Conservation (phyloP, 257 asterid genomes). For the Jaltomata sinuosa region DNA sequence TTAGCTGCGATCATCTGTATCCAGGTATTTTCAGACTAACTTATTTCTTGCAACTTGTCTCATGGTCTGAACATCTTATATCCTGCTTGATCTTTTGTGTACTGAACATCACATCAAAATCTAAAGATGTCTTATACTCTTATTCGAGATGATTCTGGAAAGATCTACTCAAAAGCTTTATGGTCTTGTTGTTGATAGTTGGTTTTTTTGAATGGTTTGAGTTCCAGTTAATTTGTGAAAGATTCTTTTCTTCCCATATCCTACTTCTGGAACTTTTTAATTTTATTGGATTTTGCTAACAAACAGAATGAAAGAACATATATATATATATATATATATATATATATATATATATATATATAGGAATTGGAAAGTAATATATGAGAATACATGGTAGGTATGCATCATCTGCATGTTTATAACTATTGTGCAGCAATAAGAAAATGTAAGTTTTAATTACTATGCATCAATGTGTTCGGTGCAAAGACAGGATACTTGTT, state of each 20-base stretch:
- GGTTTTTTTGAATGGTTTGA: neutral
- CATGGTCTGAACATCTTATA: neutral
- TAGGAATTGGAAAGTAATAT: neutral
- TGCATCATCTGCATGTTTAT: neutral
- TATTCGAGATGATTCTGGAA: neutral
- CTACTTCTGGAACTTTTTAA: neutral
- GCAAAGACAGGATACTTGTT: neutral
- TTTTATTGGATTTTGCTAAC: neutral
- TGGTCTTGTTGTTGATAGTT: neutral
- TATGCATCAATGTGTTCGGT: neutral
- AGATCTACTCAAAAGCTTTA: neutral
- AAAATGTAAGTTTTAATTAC: neutral
- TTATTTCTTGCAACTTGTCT: constrained; percentile 2
- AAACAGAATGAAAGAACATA: neutral
- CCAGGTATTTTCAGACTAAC: constrained; percentile 52
- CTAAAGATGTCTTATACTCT: neutral
- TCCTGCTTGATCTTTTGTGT: neutral
- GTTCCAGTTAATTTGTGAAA: neutral
- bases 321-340: neutral
- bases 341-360: neutral
- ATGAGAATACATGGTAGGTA: neutral
- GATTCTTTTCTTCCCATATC: neutral
- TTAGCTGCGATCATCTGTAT: constrained; percentile 76
- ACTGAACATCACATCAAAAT: neutral
- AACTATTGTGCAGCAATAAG: neutral